These are phyloP conservation scores for Aspergillus uvarum DNA, from an alignment of 2,329 filamentous ascomycete genomes.

Conservation along the genomic window DNA sequence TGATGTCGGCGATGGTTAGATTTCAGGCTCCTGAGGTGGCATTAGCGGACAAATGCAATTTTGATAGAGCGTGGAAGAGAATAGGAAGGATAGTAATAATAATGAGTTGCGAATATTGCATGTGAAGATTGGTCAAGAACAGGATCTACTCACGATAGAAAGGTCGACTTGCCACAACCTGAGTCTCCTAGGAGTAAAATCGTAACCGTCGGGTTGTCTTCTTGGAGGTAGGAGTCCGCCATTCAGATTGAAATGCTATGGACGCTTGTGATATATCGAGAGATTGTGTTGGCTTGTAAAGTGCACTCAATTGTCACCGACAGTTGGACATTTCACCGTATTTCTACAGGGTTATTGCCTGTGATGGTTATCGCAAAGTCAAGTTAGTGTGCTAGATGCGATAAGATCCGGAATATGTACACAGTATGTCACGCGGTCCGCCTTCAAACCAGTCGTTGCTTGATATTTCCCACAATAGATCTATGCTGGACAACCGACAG, in stretches of 20 bases:
- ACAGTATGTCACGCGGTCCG: background rate
- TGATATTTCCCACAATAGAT: background rate
- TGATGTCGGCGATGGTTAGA: constrained; percentile 18
- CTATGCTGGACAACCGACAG: background rate
- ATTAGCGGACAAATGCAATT: background rate
- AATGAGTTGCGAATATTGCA: too few species aligned
- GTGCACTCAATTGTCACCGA: background rate
- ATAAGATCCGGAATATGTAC: background rate
- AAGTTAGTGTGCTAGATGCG: background rate
- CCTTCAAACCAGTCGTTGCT: background rate
- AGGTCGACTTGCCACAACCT: constrained; percentile 62
- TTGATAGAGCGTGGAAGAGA: too few species aligned
- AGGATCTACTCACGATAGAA: constrained; percentile 55
- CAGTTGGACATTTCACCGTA: background rate
- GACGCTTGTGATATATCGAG: background rate
- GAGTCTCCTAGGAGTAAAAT: constrained; percentile 59
- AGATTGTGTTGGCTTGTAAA: background rate
- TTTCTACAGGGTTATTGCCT: background rate
- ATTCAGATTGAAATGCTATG: constrained; percentile 2
- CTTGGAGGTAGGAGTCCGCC: constrained; percentile 4
- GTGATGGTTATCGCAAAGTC: background rate
- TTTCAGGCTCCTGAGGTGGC: constrained; percentile 17
- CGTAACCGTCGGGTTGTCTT: constrained; percentile 27
- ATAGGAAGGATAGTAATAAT: too few species aligned
- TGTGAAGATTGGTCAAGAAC: background rate